Evolutionary conservation across 1,139 yeast species (phyloP), one percentile per base, ranked within the genome.

Genomic region (Yamadazyma taylorii): DNA sequence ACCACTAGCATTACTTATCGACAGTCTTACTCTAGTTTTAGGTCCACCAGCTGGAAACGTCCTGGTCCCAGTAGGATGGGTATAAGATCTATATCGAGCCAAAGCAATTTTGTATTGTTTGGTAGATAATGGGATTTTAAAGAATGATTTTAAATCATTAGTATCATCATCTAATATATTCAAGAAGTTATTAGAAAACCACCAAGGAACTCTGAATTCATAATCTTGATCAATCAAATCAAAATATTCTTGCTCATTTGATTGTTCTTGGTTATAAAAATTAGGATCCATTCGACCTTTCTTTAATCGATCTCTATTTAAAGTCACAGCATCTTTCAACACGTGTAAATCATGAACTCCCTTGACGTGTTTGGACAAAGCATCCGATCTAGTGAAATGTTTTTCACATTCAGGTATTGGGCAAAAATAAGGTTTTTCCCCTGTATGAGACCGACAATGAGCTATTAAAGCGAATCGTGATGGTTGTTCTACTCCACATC

Each of bases 341-440:
- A 61, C 58, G 40, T 69, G 69, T 39, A 71, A 66, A 40, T 78
- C 82, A 51, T 82, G 89, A 1, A 74, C 82, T 0, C 80, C 73
- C 35, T 79, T 70, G 37, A 82, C 67, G 54, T 85, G 92, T 49
- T 78, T 74, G 11, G 82, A 74, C 44, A 85, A 62, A 1, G 82
- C 85, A 45, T 79, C 86, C 1, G 81, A 66, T 39, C 82, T 56
- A 0, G 78, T 70, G 50, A 81, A 82, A 36, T 72, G 73, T 42
- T 78, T 72, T 40, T 74, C 77, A 58, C 92, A 85, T 50, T 81
- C 88, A 1, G 88, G 88, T 11, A 82, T 67, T 0, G 80, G 72
- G 53, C 94, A 85, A 46, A 71, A 78, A 51, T 78, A 81, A 23
- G 86, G 86, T 47, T 74, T 73, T 50, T 81, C 86, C 0, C 85